Evolutionary conservation across 768 basidiomycete genomes (phyloP).

Genomic region (Russula sp.): DNA sequence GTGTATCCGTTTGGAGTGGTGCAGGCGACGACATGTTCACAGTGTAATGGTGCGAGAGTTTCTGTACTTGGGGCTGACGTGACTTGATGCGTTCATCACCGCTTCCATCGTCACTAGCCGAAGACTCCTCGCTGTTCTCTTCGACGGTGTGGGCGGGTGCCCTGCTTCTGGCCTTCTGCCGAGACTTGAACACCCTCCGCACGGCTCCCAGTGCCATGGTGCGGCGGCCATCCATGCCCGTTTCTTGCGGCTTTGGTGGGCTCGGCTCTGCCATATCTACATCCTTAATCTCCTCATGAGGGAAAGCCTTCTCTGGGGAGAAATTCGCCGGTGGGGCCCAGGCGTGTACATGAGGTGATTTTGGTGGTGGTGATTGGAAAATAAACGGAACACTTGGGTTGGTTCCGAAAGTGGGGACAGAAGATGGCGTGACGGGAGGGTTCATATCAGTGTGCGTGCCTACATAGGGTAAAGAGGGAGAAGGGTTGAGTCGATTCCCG

Average conservation of each 20-base stretch:
- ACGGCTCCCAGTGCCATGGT: slow-evolving; percentile 59
- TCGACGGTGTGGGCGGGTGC: slow-evolving; percentile 25
- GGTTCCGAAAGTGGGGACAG: slow-evolving; percentile 51
- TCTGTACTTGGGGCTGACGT: slow-evolving; percentile 38
- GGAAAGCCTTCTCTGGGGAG: slow-evolving; percentile 55
- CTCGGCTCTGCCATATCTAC: slow-evolving; percentile 73
- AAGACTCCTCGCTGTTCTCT: slow-evolving; percentile 34
- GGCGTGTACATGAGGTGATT: slow-evolving; percentile 40
- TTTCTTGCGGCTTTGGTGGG: slow-evolving; percentile 46
- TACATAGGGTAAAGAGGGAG: slow-evolving; percentile 33
- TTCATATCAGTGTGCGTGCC: slow-evolving; percentile 42
- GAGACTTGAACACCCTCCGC: slow-evolving; percentile 56
- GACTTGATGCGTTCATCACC: slow-evolving; percentile 27
- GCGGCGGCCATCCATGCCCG: slow-evolving; percentile 35
- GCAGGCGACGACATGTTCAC: slow-evolving; percentile 68
- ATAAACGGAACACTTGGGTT: slow-evolving; percentile 70
- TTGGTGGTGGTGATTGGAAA: slow-evolving; percentile 50
- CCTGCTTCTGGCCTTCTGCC: slow-evolving; percentile 42
- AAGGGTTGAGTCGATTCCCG: slow-evolving; percentile 30
- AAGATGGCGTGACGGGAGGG: slow-evolving; percentile 31
- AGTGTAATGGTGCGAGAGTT: slow-evolving; percentile 75
- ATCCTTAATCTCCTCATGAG: slow-evolving; percentile 53
- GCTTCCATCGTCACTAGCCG: slow-evolving; percentile 45
- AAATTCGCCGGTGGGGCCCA: slow-evolving; percentile 64
- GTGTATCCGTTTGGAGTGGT: slow-evolving; percentile 53